Conservation (phyloP, 1,284 basidiomycete genomes). For the Rhodofomes roseus region DNA sequence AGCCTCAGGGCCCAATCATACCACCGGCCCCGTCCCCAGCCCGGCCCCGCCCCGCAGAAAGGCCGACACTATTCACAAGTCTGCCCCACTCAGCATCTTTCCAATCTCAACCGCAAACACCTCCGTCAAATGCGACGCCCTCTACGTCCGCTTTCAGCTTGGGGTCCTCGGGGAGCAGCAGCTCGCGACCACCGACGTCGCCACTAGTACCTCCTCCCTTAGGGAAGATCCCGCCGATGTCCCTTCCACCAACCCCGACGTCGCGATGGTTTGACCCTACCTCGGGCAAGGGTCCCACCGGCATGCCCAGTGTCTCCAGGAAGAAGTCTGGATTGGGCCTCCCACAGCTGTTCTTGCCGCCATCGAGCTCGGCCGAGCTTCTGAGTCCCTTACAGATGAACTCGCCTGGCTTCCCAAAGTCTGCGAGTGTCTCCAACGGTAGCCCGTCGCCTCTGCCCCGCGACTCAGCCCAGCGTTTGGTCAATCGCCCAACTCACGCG, state of each 20-base stretch:
- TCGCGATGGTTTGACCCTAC: conserved; percentile 27
- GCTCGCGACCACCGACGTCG: conserved; percentile 12
- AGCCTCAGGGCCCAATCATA: not conserved
- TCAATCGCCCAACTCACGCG: conserved; percentile 3
- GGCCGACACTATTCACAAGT: conserved; percentile 27
- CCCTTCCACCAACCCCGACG: conserved; percentile 29
- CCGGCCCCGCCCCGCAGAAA: conserved; percentile 19
- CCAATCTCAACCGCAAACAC: conserved; percentile 2
- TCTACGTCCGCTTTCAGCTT: conserved; percentile 3
- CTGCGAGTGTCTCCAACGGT: conserved; percentile 2
- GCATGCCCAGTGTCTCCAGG: conserved; percentile 9
- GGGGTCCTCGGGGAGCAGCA: not conserved
- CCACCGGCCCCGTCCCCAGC: not conserved
- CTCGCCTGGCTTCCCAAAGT: conserved; percentile 14
- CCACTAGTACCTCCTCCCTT: conserved; percentile 24
- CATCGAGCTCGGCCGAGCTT: conserved; percentile 20
- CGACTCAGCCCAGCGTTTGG: not conserved
- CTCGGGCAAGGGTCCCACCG: conserved; percentile 10
- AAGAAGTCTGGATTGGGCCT: conserved; percentile 28
- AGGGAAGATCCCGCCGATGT: conserved; percentile 16
- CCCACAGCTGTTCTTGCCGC: conserved; percentile 22
- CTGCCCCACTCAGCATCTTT: conserved; percentile 19
- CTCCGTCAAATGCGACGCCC: conserved; percentile 6
- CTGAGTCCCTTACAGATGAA: conserved; percentile 31
- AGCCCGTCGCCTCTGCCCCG: conserved; percentile 15